Conservation (phyloP, 176 grass and related monocot species). For the Oryza meyeriana region DNA sequence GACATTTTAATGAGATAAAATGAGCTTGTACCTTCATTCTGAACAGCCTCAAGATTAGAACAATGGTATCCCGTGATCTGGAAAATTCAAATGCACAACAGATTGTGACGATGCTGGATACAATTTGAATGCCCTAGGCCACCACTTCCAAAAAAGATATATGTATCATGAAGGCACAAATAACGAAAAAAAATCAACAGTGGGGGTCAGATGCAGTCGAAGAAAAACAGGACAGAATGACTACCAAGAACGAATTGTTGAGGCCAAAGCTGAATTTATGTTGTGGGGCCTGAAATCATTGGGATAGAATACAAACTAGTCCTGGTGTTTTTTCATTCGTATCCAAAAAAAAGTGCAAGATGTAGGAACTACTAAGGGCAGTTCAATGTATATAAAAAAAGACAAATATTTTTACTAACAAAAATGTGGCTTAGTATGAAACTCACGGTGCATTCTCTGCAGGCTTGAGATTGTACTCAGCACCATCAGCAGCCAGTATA, state of each 20-base stretch:
- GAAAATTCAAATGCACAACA: conserved; percentile 4
- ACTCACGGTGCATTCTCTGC: conserved; percentile 66
- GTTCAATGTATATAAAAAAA: background rate
- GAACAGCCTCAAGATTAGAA: conserved; percentile 79
- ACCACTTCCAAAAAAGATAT: background rate
- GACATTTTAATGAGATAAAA: background rate
- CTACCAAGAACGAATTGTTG: background rate
- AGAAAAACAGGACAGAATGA: background rate
- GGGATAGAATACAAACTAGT: background rate
- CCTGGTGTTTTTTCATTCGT: background rate
- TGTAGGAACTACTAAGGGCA: background rate
- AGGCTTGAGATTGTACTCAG: conserved; percentile 64
- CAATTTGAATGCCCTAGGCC: background rate
- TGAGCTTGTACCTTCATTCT: conserved; percentile 58
- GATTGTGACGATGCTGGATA: conserved; percentile 8
- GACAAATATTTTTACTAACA: background rate
- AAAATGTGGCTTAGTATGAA: background rate
- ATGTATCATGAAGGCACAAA: background rate
- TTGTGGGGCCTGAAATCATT: background rate
- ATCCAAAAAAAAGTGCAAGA: background rate
- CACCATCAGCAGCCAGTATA: conserved; percentile 58
- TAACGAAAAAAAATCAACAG: background rate
- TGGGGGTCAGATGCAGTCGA: background rate
- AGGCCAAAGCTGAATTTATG: background rate
- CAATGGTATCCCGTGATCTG: conserved; percentile 80